Conservation (phyloP, 2,329 filamentous ascomycete genomes). For the Acrocalymma vagum region DNA sequence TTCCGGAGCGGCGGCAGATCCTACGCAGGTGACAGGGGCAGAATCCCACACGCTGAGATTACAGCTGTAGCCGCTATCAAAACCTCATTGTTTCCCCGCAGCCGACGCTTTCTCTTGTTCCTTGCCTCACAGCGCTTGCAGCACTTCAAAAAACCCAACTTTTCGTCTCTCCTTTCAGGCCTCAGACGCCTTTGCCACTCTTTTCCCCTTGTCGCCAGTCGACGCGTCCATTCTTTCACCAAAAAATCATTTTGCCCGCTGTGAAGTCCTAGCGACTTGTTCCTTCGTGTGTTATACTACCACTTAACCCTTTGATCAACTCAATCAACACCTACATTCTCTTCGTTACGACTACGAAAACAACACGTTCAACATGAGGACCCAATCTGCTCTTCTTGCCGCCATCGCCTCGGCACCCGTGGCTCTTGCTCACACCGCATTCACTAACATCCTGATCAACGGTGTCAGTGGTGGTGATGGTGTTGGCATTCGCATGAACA, state of each 20-base stretch:
- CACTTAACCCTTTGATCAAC: constrained; percentile 12
- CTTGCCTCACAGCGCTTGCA: constrained; percentile 32
- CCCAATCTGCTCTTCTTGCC: constrained; percentile 39
- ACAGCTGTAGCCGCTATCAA: constrained; percentile 27
- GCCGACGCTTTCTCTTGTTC: constrained; percentile 14
- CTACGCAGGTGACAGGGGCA: constrained; percentile 22
- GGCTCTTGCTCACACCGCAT: constrained; percentile 46
- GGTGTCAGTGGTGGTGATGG: constrained; percentile 69
- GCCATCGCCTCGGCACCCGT: constrained; percentile 42
- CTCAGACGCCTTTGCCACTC: constrained; percentile 40
- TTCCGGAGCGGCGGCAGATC: constrained; percentile 28
- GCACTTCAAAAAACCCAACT: constrained; percentile 34
- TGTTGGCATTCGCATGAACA: constrained; percentile 74
- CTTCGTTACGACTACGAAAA: constrained; percentile 3
- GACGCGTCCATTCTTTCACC: constrained; percentile 43
- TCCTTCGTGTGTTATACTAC: constrained; percentile 35
- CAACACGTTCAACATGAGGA: constrained; percentile 39
- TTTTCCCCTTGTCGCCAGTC: constrained; percentile 46
- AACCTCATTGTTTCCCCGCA: constrained; percentile 26
- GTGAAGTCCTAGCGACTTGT: constrained; percentile 43
- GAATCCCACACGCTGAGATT: constrained; percentile 18
- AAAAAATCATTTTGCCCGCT: constrained; percentile 12
- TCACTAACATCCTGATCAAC: constrained; percentile 45
- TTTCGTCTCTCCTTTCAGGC: constrained; percentile 40
- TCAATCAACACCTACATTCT: constrained; percentile 2